Base-by-base conservation (phyloP, 1,139 yeast genomes). In the Yamadazyma trypodendri region DNA sequence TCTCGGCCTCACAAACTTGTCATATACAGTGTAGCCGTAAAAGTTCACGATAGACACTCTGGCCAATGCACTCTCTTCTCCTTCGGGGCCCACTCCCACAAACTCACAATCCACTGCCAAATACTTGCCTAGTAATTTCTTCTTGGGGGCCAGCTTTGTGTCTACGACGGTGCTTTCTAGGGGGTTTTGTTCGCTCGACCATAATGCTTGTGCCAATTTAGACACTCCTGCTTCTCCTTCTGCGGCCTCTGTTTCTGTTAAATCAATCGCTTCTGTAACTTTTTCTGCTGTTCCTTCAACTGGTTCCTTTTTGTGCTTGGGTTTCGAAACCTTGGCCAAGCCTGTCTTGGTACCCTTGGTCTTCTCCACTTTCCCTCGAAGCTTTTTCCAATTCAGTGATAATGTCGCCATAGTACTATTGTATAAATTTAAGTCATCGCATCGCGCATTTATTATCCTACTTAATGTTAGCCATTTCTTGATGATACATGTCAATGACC, bases 71-170 rank as follows among this genome's bases (percentile, higher is more conserved):
- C 90, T 81, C 32, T 72, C 76, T 24, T 55, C 51, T 6, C 94
- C 95, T 15, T 79, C 80, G 1, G 75, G 77, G 0, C 96, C 97
- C 1, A 84, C 81, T 5, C 97, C 97, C 1, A 90, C 97, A 68
- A 90, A 89, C 54, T 90, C 97, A 67, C 97, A 89, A 62, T 90
- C 97, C 42, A 90, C 76, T 0, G 96, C 89, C 6, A 90, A 50
- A 49, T 76, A 88, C 50, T 75, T 83, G 1, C 96, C 96, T 1
- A 78, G 69, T 35, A 69, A 74, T 34, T 38, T 48, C 41, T 66
- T 68, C 23, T 61, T 51, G 22, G 44, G 34, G 24, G 17, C 18
- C 22, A 24, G 24, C 34, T 20, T 15, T 11, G 18, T 14, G 29
- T 53, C 53, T n/a, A n/a, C n/a, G n/a, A n/a, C n/a, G n/a, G 2